These are phyloP conservation scores for Pseudomassariella vexata DNA, from an alignment of 2,329 filamentous ascomycete species.

Conservation along the genomic window DNA sequence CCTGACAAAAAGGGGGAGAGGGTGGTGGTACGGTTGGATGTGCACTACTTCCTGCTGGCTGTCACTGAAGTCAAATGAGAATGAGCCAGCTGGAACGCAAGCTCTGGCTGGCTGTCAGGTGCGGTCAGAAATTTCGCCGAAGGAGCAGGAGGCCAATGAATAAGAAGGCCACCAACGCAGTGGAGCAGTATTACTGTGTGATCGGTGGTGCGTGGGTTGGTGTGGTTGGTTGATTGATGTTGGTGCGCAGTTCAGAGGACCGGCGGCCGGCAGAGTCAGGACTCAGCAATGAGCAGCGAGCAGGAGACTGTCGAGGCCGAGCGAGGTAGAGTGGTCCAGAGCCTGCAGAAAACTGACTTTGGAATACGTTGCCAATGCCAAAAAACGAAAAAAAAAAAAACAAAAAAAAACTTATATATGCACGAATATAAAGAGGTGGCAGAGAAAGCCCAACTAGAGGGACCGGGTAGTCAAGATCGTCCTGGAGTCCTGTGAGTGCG, in stretches of 20 bases:
- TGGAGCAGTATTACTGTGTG: constrained; percentile 24
- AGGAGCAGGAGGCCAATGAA: constrained; percentile 17
- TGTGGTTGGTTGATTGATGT: constrained; percentile 20
- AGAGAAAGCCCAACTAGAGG: constrained; percentile 4
- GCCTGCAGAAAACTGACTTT: constrained; percentile 4
- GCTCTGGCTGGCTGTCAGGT: constrained; percentile 1
- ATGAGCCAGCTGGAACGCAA: too few relatives aligned
- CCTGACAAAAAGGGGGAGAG: constrained; percentile 1
- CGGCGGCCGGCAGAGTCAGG: too few relatives aligned
- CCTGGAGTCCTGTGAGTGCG: too few relatives aligned
- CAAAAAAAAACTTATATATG: too few relatives aligned
- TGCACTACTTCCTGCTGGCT: too few relatives aligned
- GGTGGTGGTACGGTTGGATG: constrained; percentile 3
- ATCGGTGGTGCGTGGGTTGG: constrained; percentile 21
- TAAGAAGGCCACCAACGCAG: constrained; percentile 15
- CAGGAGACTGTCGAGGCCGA: too few relatives aligned
- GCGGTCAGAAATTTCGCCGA: constrained; percentile 10
- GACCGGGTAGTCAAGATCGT: too few relatives aligned
- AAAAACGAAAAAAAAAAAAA: too few relatives aligned
- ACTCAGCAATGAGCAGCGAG: too few relatives aligned
- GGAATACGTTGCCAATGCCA: not conserved
- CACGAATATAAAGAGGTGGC: constrained; percentile 3
- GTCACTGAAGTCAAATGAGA: too few relatives aligned
- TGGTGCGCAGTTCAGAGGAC: too few relatives aligned
- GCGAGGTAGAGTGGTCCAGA: constrained; percentile 5